Evolutionary conservation across 495 filamentous ascomycete species (phyloP).

Genomic region (Penicillium goetzii): DNA sequence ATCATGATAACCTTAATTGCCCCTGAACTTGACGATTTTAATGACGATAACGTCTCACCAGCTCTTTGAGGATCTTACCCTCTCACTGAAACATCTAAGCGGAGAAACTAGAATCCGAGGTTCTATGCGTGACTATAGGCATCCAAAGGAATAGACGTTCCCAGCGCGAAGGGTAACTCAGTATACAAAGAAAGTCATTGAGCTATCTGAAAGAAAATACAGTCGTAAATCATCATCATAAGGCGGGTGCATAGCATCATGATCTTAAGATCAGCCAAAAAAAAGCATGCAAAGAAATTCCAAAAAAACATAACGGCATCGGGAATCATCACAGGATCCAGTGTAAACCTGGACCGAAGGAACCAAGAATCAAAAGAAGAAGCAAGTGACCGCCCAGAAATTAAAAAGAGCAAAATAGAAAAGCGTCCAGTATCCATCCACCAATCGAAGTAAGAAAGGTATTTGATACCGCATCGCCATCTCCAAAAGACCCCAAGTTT

Average conservation of each 20-base stretch:
- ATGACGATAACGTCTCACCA: too few species aligned
- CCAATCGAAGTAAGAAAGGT: background rate
- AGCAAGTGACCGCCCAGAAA: background rate
- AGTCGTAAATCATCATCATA: conserved; percentile 6
- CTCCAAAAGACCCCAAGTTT: background rate
- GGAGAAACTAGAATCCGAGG: too few species aligned
- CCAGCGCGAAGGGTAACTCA: background rate
- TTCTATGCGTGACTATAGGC: too few species aligned
- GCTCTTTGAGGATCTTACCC: too few species aligned
- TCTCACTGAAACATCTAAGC: too few species aligned
- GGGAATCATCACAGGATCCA: background rate
- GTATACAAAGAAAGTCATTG: background rate
- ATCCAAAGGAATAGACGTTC: background rate
- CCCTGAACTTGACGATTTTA: too few species aligned
- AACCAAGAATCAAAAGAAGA: background rate
- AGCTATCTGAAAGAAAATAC: background rate
- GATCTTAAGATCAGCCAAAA: background rate
- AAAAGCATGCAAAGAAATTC: background rate
- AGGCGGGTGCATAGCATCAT: conserved; percentile 1
- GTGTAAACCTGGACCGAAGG: background rate
- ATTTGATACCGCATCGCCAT: background rate
- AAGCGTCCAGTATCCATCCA: background rate
- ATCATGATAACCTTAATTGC: too few species aligned
- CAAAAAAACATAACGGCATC: background rate
- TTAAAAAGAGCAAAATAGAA: background rate